Evolutionary conservation across 139 green algal species (phyloP).

Genomic region (Chlamydomonas incerta): DNA sequence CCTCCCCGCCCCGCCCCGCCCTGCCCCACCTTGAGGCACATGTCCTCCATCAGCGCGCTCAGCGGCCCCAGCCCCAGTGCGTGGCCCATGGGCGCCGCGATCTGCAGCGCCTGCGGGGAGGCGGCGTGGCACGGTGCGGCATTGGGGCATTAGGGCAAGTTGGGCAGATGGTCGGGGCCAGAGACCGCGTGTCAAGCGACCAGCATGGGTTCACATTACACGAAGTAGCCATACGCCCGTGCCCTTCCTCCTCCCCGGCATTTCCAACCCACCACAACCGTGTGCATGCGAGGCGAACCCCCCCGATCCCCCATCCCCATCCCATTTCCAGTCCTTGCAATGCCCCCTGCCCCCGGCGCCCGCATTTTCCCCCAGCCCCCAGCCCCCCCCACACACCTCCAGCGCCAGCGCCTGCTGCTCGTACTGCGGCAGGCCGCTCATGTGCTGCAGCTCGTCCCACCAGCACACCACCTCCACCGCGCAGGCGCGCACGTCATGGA

Average conservation of each 20-base stretch:
- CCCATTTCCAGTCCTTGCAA: slow-evolving; percentile 63
- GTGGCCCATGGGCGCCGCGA: slow-evolving; percentile 90
- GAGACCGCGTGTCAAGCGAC: too few relatives aligned
- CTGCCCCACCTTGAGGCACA: slow-evolving; percentile 65
- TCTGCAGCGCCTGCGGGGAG: slow-evolving; percentile 84
- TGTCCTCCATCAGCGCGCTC: slow-evolving; percentile 77
- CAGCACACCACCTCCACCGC: slow-evolving; percentile 86
- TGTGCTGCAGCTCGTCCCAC: slow-evolving; percentile 78
- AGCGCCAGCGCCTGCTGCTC: slow-evolving; percentile 69
- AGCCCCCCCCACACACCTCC: slow-evolving; percentile 37
- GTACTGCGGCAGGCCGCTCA: slow-evolving; percentile 44
- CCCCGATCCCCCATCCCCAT: not conserved
- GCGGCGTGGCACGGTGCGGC: not conserved
- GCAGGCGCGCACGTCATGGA: slow-evolving; percentile 87
- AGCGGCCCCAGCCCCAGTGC: slow-evolving; percentile 77
- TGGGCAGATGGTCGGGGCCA: too few relatives aligned
- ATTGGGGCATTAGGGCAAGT: not conserved
- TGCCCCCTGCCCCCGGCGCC: too few relatives aligned
- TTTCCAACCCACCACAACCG: not conserved
- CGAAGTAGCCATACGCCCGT: not conserved
- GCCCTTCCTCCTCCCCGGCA: not conserved
- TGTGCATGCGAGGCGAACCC: too few relatives aligned
- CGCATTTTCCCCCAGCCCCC: slow-evolving; percentile 69
- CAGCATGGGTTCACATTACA: too few relatives aligned
- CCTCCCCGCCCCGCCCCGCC: too few relatives aligned